Percentiles rank a stretch among this genome's conserved stretches.
Conservation (phyloP, 2,329 filamentous ascomycete genomes). For the Talaromyces amestolkiae region DNA sequence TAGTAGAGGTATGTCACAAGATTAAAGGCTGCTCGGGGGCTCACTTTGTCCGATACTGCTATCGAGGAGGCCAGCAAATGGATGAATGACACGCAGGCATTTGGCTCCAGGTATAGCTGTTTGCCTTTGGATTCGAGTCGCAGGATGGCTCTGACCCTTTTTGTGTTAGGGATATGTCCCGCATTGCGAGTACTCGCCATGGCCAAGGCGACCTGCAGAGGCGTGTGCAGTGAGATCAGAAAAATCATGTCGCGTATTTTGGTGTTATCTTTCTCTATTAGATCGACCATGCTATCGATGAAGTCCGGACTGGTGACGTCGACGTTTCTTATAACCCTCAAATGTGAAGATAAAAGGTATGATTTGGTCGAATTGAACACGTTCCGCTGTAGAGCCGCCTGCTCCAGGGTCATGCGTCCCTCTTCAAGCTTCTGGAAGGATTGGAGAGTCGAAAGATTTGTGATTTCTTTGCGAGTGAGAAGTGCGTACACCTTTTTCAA, state of each 20-base stretch:
- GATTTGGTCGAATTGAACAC: slow-evolving; percentile 28
- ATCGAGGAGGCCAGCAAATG: slow-evolving; percentile 47
- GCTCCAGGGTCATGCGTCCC: slow-evolving; percentile 26
- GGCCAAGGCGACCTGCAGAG: slow-evolving; percentile 39
- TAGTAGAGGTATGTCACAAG: slow-evolving; percentile 49
- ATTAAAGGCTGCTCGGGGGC: slow-evolving; percentile 44
- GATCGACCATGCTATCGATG: slow-evolving; percentile 29
- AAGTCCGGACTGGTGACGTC: slow-evolving; percentile 37
- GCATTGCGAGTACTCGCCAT: slow-evolving; percentile 28
- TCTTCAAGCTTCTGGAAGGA: slow-evolving; percentile 30
- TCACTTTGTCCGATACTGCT: slow-evolving; percentile 37
- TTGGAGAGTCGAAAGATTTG: slow-evolving; percentile 24
- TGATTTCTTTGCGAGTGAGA: slow-evolving; percentile 26
- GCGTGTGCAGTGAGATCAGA: slow-evolving; percentile 37
- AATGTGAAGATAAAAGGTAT: slow-evolving; percentile 31
- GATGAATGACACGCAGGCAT: slow-evolving; percentile 43
- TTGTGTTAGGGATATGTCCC: slow-evolving; percentile 15
- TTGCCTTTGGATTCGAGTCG: slow-evolving; percentile 18
- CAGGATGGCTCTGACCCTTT: slow-evolving; percentile 10
- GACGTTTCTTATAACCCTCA: slow-evolving; percentile 32
- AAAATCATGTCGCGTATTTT: slow-evolving; percentile 32
- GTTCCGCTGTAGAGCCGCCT: slow-evolving; percentile 29
- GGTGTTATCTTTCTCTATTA: slow-evolving; percentile 32
- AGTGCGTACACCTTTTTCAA: slow-evolving; percentile 30
- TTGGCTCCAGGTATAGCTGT: slow-evolving; percentile 29